These are phyloP conservation scores for Flaveria bidentis DNA, from an alignment of 129 eudicot genomes.

Conservation along the genomic window DNA sequence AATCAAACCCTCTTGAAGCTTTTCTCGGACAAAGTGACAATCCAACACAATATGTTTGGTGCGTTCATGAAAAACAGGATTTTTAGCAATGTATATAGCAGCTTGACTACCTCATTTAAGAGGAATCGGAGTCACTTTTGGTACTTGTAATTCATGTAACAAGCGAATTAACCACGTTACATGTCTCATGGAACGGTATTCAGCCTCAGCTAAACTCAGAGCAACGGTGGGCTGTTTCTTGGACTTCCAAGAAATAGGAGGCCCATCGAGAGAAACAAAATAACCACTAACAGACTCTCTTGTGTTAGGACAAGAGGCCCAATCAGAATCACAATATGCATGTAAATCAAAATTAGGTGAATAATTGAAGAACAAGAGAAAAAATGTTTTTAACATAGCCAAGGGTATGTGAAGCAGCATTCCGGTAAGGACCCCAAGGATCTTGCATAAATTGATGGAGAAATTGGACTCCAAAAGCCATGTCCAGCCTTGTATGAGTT, in stretches of 20 bases:
- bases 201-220: not conserved
- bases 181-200: not conserved
- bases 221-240: not conserved
- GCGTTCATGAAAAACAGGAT: too few species aligned
- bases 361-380: not conserved
- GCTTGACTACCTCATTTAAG: too few species aligned
- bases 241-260: not conserved
- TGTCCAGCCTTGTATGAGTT: too few species aligned
- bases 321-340: not conserved
- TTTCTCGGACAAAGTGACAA: too few species aligned
- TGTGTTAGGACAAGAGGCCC: not conserved
- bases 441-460: not conserved
- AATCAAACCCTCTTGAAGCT: too few species aligned
- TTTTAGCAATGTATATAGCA: too few species aligned
- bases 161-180: not conserved
- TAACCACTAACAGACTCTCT: not conserved
- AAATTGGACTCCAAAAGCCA: not conserved
- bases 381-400: not conserved
- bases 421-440: not conserved
- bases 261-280: not conserved
- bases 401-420: not conserved
- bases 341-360: not conserved
- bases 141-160: not conserved
- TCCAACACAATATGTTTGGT: too few species aligned
- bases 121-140: too few species aligned